phyloP scores from a whole-genome alignment of 2,329 filamentous ascomycete species.

The Chaetomium olivaceum region DNA sequence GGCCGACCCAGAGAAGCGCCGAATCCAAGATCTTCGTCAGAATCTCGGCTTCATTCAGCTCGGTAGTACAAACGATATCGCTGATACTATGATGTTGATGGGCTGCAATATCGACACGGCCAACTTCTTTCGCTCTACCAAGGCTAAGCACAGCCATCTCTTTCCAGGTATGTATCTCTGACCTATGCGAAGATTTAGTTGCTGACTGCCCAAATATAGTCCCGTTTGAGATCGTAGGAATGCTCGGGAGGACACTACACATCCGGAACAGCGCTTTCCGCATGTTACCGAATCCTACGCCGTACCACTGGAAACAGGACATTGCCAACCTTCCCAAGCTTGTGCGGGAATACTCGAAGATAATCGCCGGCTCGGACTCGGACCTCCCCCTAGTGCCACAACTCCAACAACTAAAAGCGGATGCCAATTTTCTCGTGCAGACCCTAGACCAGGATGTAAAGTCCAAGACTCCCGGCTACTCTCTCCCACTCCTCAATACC shows the following conservation, averaged over 20 bases:
- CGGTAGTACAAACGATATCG: background rate
- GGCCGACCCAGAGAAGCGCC: no score
- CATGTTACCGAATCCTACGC: background rate
- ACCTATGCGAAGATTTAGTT: no score
- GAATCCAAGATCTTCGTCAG: no score
- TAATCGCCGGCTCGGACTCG: background rate
- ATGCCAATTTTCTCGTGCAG: background rate
- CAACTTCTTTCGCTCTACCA: background rate
- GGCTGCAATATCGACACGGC: background rate
- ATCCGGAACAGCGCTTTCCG: background rate
- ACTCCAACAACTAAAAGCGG: background rate
- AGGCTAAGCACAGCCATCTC: background rate
- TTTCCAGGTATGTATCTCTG: background rate
- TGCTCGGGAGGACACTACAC: background rate
- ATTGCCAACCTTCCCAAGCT: background rate
- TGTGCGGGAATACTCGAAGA: background rate
- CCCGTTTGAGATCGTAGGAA: background rate
- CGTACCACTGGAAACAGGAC: background rate
- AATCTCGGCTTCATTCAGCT: background rate
- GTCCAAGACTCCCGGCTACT: background rate
- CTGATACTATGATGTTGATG: background rate
- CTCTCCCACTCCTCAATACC: background rate
- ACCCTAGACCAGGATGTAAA: background rate
- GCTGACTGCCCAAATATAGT: background rate
- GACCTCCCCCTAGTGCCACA: background rate